A percentile compares a stretch with the other conserved stretches of the same genome.
These are phyloP conservation scores for Juncus effusus DNA, from an alignment of 176 grass and related monocot genomes.

Conservation along the genomic window DNA sequence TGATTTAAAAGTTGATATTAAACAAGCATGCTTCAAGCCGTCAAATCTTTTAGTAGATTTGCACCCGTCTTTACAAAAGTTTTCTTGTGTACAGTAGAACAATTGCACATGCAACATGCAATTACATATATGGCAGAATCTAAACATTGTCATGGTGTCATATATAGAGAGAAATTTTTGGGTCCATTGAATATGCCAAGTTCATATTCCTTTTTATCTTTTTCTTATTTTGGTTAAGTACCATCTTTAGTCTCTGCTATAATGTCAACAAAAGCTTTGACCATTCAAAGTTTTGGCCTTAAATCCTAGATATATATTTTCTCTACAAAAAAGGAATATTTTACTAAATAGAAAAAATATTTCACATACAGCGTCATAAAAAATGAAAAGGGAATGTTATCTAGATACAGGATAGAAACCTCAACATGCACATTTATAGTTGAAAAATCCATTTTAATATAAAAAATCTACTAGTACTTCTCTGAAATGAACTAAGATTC, in stretches of 20 bases:
- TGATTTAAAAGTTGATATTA: background rate
- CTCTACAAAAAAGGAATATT: too few species aligned
- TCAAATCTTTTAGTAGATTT: conserved; percentile 8
- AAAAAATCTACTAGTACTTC: too few species aligned
- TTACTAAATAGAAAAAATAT: too few species aligned
- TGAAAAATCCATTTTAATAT: too few species aligned
- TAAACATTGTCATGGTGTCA: background rate
- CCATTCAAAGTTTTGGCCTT: background rate
- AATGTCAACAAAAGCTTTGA: background rate
- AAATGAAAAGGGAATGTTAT: too few species aligned
- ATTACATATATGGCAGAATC: background rate
- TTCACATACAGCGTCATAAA: too few species aligned
- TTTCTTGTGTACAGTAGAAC: background rate
- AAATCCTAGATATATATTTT: too few species aligned
- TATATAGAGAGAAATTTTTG: background rate
- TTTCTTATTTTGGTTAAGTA: background rate
- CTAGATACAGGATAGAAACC: too few species aligned
- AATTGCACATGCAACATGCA: conserved; percentile 5
- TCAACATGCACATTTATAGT: too few species aligned
- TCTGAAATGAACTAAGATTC: too few species aligned
- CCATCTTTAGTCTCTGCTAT: too few species aligned
- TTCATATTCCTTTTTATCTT: background rate
- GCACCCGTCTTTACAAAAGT: conserved; percentile 19
- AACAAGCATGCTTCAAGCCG: background rate
- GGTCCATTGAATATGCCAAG: background rate